Evolutionary conservation across 495 filamentous ascomycete genomes (phyloP).

Genomic region (Clohesyomyces aquaticus): DNA sequence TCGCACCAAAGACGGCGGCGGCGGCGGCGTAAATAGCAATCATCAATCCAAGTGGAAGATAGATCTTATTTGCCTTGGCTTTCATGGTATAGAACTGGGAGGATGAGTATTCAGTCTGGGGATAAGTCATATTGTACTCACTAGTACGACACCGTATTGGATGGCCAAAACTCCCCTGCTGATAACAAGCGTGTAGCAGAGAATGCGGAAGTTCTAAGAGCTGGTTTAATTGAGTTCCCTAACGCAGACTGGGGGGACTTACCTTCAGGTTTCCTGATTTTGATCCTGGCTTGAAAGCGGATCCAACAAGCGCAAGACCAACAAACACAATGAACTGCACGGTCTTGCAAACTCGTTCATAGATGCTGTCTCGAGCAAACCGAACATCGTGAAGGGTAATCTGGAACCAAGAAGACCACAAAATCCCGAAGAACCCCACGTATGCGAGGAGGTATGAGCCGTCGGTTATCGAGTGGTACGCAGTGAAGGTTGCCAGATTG

Average conservation of each 20-base stretch:
- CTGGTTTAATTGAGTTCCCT: background rate
- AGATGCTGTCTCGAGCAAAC: conserved; percentile 37
- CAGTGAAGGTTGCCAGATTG: conserved; percentile 66
- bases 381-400: conserved; percentile 38
- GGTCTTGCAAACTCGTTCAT: conserved; percentile 39
- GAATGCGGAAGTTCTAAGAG: conserved; percentile 37
- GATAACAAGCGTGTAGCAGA: conserved; percentile 38
- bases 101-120: background rate
- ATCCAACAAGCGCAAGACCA: conserved; percentile 37
- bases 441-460: conserved; percentile 28
- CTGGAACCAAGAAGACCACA: conserved; percentile 40
- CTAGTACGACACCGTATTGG: conserved; percentile 34
- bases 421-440: conserved; percentile 38
- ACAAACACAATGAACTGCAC: conserved; percentile 40
- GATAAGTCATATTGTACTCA: background rate
- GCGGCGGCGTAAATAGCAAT: conserved; percentile 23
- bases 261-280: conserved; percentile 29
- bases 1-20: conserved; percentile 26
- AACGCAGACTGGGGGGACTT: background rate
- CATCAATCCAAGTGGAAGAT: conserved; percentile 31
- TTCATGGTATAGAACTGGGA: conserved; percentile 15
- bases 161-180: conserved; percentile 31
- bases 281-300: conserved; percentile 27
- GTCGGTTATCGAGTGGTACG: conserved; percentile 42
- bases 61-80: conserved; percentile 27